Percentiles rank a stretch among this genome's conserved stretches.
Conservation (phyloP, 2,329 filamentous ascomycete genomes). For the Venturia effusa region DNA sequence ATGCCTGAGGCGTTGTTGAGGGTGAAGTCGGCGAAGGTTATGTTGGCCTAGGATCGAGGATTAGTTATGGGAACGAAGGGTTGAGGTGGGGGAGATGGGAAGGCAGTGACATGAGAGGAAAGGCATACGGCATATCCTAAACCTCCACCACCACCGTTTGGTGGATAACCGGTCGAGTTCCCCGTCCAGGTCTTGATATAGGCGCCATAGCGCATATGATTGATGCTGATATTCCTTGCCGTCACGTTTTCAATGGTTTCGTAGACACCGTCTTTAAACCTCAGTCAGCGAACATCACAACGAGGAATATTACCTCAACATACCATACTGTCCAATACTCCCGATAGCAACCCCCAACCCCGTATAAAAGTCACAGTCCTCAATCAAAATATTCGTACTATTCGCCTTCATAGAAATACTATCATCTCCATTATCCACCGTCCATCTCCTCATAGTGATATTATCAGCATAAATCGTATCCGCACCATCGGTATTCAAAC, state of each 20-base stretch:
- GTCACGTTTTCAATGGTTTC: slow-evolving; percentile 42
- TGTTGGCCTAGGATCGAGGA: slow-evolving; percentile 21
- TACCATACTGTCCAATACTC: slow-evolving; percentile 44
- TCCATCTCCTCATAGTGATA: slow-evolving; percentile 34
- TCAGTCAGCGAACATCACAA: neutral
- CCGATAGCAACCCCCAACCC: slow-evolving; percentile 49
- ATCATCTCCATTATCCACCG: slow-evolving; percentile 43
- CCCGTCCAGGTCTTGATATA: slow-evolving; percentile 52
- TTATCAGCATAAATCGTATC: slow-evolving; percentile 30
- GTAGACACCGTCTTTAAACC: slow-evolving; percentile 23
- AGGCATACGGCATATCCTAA: slow-evolving; percentile 25
- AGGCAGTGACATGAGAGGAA: neutral
- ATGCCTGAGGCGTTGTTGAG: slow-evolving; percentile 21
- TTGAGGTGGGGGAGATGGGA: neutral
- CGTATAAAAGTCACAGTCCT: slow-evolving; percentile 39
- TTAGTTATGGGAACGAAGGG: neutral
- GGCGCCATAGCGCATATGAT: slow-evolving; percentile 36
- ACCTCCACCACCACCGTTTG: slow-evolving; percentile 49
- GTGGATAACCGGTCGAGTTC: slow-evolving; percentile 38
- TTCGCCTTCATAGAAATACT: slow-evolving; percentile 45
- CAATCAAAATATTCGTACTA: slow-evolving; percentile 42
- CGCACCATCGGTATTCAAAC: slow-evolving; percentile 33
- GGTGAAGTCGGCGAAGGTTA: slow-evolving; percentile 26
- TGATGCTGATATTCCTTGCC: slow-evolving; percentile 36
- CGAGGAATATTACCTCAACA: neutral